phyloP scores from a whole-genome alignment of 139 green algal species.

The Spirogloea muscicola region DNA sequence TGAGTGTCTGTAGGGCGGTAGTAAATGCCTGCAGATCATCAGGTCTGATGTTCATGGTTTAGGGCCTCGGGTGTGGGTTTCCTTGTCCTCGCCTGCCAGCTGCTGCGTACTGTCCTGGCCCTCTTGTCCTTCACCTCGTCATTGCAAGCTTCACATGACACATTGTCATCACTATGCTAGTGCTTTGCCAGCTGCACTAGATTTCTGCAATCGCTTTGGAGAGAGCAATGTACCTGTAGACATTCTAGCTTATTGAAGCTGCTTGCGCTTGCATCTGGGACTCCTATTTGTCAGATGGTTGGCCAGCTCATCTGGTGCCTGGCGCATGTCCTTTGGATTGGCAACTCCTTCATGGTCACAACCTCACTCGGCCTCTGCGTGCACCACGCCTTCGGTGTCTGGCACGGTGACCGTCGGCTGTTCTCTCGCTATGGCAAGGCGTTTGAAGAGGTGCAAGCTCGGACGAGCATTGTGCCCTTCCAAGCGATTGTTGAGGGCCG shows the following conservation, averaged over 20 bases:
- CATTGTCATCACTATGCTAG: not conserved
- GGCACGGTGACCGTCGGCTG: conserved; percentile 88
- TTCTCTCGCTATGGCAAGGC: conserved; percentile 77
- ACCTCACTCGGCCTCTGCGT: conserved; percentile 78
- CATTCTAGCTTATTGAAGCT: conserved; percentile 1
- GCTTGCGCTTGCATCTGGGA: not conserved
- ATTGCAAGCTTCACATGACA: not conserved
- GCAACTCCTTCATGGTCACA: conserved; percentile 83
- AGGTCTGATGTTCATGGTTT: not conserved
- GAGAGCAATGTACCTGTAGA: not conserved
- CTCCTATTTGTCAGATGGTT: conserved; percentile 42
- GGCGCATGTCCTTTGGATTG: conserved; percentile 88
- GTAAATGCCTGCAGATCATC: not conserved
- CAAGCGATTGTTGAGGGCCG: conserved; percentile 69
- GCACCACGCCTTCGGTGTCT: conserved; percentile 91
- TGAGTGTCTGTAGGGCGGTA: not conserved
- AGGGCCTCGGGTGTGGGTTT: not conserved
- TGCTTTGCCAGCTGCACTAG: not conserved
- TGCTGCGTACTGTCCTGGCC: not conserved
- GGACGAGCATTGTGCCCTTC: conserved; percentile 86
- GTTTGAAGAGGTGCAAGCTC: conserved; percentile 76
- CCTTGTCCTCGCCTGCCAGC: not conserved
- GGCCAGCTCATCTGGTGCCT: conserved; percentile 84
- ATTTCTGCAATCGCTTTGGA: not conserved
- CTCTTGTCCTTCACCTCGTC: not conserved